A percentile compares a stretch with the other conserved stretches of the same genome.
Conservation (phyloP, 108 stramenopile genomes). For the Seminavis robusta region DNA sequence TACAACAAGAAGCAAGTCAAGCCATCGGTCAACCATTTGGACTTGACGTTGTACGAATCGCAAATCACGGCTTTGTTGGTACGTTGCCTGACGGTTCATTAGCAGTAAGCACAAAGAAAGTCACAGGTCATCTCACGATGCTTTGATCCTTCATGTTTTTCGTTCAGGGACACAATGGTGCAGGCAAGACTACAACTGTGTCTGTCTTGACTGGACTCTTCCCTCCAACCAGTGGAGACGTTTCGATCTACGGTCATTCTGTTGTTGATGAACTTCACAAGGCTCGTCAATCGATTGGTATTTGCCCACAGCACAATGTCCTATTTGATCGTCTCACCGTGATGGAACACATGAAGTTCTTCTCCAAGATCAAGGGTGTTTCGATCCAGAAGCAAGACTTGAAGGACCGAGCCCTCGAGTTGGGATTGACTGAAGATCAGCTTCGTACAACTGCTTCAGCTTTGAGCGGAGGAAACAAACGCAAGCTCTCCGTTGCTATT, state of each 20-base stretch:
- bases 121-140: too few species aligned
- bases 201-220: slow-evolving; percentile 81
- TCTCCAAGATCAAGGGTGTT: slow-evolving; percentile 78
- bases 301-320: slow-evolving; percentile 94
- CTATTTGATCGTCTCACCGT: slow-evolving; percentile 88
- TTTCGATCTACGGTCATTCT: slow-evolving; percentile 19
- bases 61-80: slow-evolving; percentile 44
- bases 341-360: slow-evolving; percentile 82
- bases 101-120: too few species aligned
- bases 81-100: slow-evolving; percentile 40
- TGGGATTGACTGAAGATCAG: slow-evolving; percentile 60
- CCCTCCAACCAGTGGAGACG: slow-evolving; percentile 75
- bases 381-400: slow-evolving; percentile 15
- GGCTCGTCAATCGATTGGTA: slow-evolving; percentile 52
- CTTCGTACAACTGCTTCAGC: slow-evolving; percentile 6
- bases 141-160: not conserved
- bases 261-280: slow-evolving; percentile 48
- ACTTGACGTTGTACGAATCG: slow-evolving; percentile 46
- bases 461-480: slow-evolving; percentile 69
- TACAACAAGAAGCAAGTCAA: slow-evolving; percentile 16
- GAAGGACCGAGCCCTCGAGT: slow-evolving; percentile 39
- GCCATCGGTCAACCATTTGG: slow-evolving; percentile 35
- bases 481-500: slow-evolving; percentile 57
- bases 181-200: slow-evolving; percentile 56
- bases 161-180: not conserved